phyloP scores from a whole-genome alignment of 2,329 filamentous ascomycete genomes.

The Diaporthe ampelina region DNA sequence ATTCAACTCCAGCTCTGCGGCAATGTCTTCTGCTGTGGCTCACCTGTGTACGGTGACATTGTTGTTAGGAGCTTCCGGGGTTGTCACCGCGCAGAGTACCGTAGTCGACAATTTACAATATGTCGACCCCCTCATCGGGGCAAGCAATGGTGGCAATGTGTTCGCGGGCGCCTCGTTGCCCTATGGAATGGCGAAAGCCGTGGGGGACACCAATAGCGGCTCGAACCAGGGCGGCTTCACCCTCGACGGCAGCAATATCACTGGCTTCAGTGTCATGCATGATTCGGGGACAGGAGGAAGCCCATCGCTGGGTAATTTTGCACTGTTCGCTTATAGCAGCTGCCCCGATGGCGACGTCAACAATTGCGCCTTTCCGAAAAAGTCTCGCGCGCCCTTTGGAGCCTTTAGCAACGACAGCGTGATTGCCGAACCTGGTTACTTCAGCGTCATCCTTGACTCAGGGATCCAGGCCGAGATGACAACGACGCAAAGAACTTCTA shows the following conservation, averaged over 20 bases:
- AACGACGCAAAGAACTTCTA: slow-evolving; percentile 72
- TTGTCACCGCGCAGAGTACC: slow-evolving; percentile 20
- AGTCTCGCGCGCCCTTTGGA: slow-evolving; percentile 55
- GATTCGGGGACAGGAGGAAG: slow-evolving; percentile 70
- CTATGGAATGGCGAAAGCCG: slow-evolving; percentile 68
- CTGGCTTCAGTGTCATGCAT: slow-evolving; percentile 71
- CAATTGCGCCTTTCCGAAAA: slow-evolving; percentile 71
- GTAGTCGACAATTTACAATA: slow-evolving; percentile 27
- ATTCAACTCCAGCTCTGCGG: not conserved
- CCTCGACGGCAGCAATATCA: slow-evolving; percentile 62
- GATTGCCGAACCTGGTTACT: slow-evolving; percentile 74
- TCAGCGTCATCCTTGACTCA: slow-evolving; percentile 70
- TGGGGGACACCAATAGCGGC: slow-evolving; percentile 66
- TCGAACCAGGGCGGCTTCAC: slow-evolving; percentile 72
- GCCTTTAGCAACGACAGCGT: slow-evolving; percentile 65
- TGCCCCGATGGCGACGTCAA: slow-evolving; percentile 74
- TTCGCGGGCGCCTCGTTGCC: slow-evolving; percentile 60
- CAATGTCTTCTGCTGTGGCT: slow-evolving; percentile 17
- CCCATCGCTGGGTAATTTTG: slow-evolving; percentile 80
- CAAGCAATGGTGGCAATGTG: slow-evolving; percentile 58
- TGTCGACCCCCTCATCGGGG: slow-evolving; percentile 58
- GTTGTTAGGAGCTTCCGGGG: slow-evolving; percentile 7
- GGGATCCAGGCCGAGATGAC: slow-evolving; percentile 77
- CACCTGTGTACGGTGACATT: not conserved
- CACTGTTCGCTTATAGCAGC: slow-evolving; percentile 75